These are phyloP conservation scores for Calonectria pseudoturangicola DNA, from an alignment of 2,329 filamentous ascomycete genomes.

Conservation along the genomic window DNA sequence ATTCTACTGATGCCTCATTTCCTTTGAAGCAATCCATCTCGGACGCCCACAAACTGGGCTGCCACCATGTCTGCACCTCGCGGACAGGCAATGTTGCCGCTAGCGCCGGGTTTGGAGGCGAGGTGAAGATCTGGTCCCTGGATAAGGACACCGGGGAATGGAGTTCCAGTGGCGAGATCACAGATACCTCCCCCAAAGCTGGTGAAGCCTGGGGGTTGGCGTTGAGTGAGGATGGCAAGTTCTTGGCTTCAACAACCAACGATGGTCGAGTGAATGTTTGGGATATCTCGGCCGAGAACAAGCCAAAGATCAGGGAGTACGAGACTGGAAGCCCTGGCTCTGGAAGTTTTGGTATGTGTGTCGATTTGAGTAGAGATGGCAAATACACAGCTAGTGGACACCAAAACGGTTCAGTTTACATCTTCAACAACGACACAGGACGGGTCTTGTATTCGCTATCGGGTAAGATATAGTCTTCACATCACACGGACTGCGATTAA, in stretches of 20 bases:
- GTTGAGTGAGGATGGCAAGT: conserved; percentile 88
- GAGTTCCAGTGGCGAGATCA: conserved; percentile 64
- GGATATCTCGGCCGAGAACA: conserved; percentile 76
- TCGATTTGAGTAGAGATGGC: conserved; percentile 88
- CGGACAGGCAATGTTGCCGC: conserved; percentile 83
- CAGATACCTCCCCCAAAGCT: conserved; percentile 69
- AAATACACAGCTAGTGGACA: conserved; percentile 93
- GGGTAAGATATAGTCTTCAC: conserved; percentile 67
- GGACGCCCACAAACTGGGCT: conserved; percentile 89
- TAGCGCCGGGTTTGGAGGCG: conserved; percentile 91
- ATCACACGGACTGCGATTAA: conserved; percentile 34
- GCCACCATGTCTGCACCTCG: conserved; percentile 88
- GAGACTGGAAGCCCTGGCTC: conserved; percentile 83
- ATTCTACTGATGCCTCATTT: conserved; percentile 82
- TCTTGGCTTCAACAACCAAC: conserved; percentile 89
- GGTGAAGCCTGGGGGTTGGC: conserved; percentile 92
- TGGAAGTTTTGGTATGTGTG: conserved; percentile 91
- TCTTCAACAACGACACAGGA: conserved; percentile 95
- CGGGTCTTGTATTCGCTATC: conserved; percentile 90
- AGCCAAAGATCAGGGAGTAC: conserved; percentile 84
- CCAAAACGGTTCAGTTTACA: conserved; percentile 92
- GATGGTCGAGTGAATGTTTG: conserved; percentile 94
- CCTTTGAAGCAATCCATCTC: conserved; percentile 87
- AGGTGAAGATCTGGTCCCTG: conserved; percentile 87
- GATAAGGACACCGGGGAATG: conserved; percentile 74